Evolutionary conservation across 2,329 filamentous ascomycete species (phyloP), one percentile per base, ranked within the genome.

Genomic region (Sporothrix luriei): DNA sequence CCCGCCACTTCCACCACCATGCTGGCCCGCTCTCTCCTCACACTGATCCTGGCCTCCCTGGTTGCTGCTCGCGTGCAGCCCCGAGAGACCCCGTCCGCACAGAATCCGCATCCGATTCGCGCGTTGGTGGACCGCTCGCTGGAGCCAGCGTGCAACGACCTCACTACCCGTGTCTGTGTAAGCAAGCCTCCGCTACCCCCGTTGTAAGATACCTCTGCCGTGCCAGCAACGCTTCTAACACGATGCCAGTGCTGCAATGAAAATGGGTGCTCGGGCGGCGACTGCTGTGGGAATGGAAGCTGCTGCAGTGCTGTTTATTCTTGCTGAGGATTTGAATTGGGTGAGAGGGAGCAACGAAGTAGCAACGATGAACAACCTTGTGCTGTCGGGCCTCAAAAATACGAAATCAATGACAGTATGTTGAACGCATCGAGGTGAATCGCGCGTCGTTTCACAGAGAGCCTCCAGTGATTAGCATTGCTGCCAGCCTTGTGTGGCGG

Each of bases 211-310:
- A 33, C 33, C 33, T 33, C 9, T 33, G 33, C 33, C 4, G 33
- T 33, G 33, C 33, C 3, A 33, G 33, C 33, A 7, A 6, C 33
- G 6, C 33, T 33, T 33, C 33, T 33, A 33, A 33, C 33, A 33
- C 33, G 33, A 33, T 6, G 6, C 33, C 7, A 68, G 67, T 68
- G 67, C 67, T 68, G 67, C 33, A 54, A 62, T 10, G 67, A 68
- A 24, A 68, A 48, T 38, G 38, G 67, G 33, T 69, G 67, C 38
- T 38, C 33, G 7, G 66, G 54, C 9, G 43, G 57, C 13, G 67
- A 14, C 5, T 69, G 67, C 38, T 69, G 67, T 54, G 67, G 33
- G 3, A 54, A 61, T 21, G 67, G 67, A 16, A 64, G 46, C 13
- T 69, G 67, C 49, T 69, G 67, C 57, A 21, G 16, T 16, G 54